Percentiles rank a stretch among this genome's conserved stretches.
Evolutionary conservation across 306 rosid species (phyloP).

Genomic region (Citrullus amarus): DNA sequence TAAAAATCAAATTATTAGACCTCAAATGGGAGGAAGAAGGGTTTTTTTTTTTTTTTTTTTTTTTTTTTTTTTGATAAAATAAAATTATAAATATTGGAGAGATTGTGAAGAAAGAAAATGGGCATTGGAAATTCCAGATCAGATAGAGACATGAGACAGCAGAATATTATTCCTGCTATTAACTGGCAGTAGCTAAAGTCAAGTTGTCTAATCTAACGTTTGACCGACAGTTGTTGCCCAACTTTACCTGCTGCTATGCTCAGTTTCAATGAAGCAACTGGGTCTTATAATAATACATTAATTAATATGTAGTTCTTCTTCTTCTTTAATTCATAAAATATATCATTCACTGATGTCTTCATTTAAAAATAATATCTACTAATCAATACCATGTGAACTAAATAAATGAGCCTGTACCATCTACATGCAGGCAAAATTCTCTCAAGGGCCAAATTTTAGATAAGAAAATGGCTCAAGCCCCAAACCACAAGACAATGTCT

Average conservation of each 20-base stretch:
- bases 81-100: not conserved
- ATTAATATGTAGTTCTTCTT: not conserved
- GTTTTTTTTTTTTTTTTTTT: too few relatives aligned
- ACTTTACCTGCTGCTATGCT: not conserved
- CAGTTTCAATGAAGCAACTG: not conserved
- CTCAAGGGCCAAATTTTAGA: not conserved
- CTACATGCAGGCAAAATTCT: not conserved
- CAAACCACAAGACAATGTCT: not conserved
- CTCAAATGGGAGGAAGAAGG: too few relatives aligned
- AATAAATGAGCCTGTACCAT: not conserved
- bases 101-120: not conserved
- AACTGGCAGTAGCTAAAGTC: not conserved
- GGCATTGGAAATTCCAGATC: not conserved
- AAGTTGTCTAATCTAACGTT: not conserved
- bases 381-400: not conserved
- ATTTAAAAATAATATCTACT: not conserved
- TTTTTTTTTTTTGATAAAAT: too few relatives aligned
- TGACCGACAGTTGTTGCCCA: slow-evolving; percentile 5
- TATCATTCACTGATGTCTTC: not conserved
- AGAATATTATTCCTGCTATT: not conserved
- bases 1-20: too few relatives aligned
- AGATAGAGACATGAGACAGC: not conserved
- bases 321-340: not conserved
- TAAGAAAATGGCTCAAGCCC: not conserved
- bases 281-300: not conserved